phyloP scores from a whole-genome alignment of 2,329 filamentous ascomycete genomes.

The Fusarium longipes region DNA sequence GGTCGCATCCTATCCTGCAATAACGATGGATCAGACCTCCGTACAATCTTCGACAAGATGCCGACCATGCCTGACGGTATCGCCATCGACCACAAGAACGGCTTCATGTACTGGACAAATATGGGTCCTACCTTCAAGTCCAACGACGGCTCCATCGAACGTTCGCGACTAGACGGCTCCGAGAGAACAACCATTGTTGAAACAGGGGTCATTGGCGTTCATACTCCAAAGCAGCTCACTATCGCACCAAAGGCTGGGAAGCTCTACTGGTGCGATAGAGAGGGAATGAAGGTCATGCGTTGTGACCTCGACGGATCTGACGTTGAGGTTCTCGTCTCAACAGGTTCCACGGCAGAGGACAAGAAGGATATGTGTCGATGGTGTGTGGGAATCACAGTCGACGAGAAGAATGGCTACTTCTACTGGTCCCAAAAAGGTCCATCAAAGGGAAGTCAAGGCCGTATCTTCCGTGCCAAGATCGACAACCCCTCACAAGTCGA shows the following conservation, averaged over 20 bases:
- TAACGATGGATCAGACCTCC: not conserved
- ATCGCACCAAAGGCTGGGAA: not conserved
- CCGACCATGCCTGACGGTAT: slow-evolving; percentile 9
- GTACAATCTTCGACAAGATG: not conserved
- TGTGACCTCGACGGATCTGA: not conserved
- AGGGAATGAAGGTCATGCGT: slow-evolving; percentile 13
- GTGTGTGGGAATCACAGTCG: not conserved
- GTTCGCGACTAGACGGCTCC: not conserved
- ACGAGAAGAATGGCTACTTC: not conserved
- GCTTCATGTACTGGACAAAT: slow-evolving; percentile 16
- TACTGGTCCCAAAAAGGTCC: slow-evolving; percentile 12
- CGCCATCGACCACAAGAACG: not conserved
- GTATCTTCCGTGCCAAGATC: not conserved
- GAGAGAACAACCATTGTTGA: not conserved
- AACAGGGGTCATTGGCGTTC: not conserved
- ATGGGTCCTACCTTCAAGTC: slow-evolving; percentile 4
- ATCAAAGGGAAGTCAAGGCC: not conserved
- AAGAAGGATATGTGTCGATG: not conserved
- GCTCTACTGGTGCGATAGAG: slow-evolving; percentile 18
- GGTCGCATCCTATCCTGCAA: slow-evolving; percentile 7
- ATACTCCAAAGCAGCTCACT: not conserved
- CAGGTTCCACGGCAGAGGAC: not conserved
- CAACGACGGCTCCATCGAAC: slow-evolving; percentile 5
- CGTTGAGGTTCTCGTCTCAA: not conserved
- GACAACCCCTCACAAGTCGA: not conserved